A percentile compares a stretch with the other conserved stretches of the same genome.
phyloP scores from a whole-genome alignment of 2,329 filamentous ascomycete genomes.

The Chaetomiaceae sp. region DNA sequence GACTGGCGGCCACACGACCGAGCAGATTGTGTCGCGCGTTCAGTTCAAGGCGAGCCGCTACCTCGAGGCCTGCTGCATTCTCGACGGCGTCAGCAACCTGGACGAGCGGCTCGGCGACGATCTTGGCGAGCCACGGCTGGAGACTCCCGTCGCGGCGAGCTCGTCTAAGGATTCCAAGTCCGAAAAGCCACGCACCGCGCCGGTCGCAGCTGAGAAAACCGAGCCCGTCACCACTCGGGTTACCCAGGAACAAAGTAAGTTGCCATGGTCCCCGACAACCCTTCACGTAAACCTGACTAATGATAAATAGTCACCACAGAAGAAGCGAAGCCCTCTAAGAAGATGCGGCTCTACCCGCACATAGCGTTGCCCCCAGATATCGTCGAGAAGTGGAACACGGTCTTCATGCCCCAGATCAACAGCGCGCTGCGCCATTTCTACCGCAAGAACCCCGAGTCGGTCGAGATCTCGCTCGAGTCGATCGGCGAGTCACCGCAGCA shows the following conservation, averaged over 20 bases:
- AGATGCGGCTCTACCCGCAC: conserved; percentile 54
- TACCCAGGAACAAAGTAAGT: neutral
- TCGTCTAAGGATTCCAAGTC: conserved; percentile 20
- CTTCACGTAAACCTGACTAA: no score
- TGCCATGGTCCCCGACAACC: neutral
- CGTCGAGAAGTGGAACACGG: conserved; percentile 66
- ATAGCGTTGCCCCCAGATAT: conserved; percentile 54
- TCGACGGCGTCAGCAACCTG: conserved; percentile 54
- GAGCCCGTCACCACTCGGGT: no score
- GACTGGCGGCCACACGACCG: conserved; percentile 40
- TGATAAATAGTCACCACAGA: conserved; percentile 2
- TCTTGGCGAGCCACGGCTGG: conserved; percentile 29
- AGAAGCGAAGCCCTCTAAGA: conserved; percentile 26
- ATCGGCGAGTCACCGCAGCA: conserved; percentile 64
- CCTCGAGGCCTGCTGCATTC: conserved; percentile 56
- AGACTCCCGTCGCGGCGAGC: conserved; percentile 15
- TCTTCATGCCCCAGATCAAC: conserved; percentile 69
- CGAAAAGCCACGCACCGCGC: conserved; percentile 9
- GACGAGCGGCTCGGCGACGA: conserved; percentile 51
- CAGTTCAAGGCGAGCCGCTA: conserved; percentile 54
- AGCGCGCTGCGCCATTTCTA: conserved; percentile 66
- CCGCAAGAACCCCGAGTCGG: conserved; percentile 67
- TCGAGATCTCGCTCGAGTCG: conserved; percentile 72
- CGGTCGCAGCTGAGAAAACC: neutral
- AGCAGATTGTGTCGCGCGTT: conserved; percentile 48